Percentiles rank a stretch among this genome's conserved stretches.
These are phyloP conservation scores for Phascolomyces articulosus DNA, from an alignment of 371 early-diverging fungal species.

Conservation along the genomic window DNA sequence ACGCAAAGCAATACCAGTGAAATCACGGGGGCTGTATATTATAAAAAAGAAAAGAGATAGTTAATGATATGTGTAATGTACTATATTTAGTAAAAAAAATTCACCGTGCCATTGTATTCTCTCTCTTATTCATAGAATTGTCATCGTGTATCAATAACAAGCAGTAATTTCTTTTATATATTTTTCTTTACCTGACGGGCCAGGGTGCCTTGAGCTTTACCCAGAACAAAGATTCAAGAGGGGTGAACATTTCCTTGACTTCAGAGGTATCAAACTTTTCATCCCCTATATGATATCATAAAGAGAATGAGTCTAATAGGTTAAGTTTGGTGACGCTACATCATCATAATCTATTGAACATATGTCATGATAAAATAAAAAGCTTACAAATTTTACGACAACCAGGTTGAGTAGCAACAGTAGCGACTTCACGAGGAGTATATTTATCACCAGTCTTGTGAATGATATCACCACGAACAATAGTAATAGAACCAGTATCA, in stretches of 20 bases:
- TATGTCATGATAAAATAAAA: too few relatives aligned
- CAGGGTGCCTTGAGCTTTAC: slow-evolving; percentile 47
- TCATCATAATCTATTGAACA: background rate
- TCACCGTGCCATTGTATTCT: too few relatives aligned
- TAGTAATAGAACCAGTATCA: background rate
- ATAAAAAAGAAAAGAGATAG: too few relatives aligned
- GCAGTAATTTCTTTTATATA: background rate
- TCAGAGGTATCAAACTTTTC: slow-evolving; percentile 48
- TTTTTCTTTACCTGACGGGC: slow-evolving; percentile 41
- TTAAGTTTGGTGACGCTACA: background rate
- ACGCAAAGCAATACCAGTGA: slow-evolving; percentile 16
- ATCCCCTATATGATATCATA: slow-evolving; percentile 45
- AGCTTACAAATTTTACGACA: slow-evolving; percentile 26
- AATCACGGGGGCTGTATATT: slow-evolving; percentile 30
- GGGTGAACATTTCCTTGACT: slow-evolving; percentile 35
- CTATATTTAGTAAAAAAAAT: too few relatives aligned
- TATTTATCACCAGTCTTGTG: slow-evolving; percentile 15
- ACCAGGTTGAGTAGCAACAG: slow-evolving; percentile 19
- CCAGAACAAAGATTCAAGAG: slow-evolving; percentile 42
- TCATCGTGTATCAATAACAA: background rate
- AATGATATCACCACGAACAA: slow-evolving; percentile 24
- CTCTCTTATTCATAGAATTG: too few relatives aligned
- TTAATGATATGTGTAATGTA: too few relatives aligned
- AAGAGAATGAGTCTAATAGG: background rate
- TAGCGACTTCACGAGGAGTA: slow-evolving; percentile 24